Evolutionary conservation across 495 filamentous ascomycete genomes (phyloP).

Genomic region (Neurospora sublineolata): DNA sequence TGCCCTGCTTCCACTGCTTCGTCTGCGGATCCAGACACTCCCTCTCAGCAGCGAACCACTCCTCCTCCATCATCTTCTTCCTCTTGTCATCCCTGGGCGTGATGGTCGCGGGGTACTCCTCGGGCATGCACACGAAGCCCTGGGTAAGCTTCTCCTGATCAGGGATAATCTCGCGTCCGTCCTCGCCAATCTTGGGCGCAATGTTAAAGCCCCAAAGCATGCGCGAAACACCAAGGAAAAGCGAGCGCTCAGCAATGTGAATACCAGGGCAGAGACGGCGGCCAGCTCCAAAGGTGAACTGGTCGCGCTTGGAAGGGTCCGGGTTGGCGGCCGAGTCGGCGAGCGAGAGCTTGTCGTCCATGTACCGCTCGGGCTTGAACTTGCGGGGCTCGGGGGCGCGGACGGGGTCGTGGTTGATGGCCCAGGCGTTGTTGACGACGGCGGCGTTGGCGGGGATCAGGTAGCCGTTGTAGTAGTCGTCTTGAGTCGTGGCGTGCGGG

Average conservation of each 20-base stretch:
- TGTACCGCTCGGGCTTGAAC: conserved; percentile 26
- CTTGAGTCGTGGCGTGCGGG: conserved; percentile 40
- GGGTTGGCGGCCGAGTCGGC: conserved; percentile 23
- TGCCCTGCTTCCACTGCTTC: conserved; percentile 17
- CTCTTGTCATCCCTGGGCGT: conserved; percentile 20
- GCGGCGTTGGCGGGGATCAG: conserved; percentile 39
- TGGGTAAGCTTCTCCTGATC: conserved; percentile 31
- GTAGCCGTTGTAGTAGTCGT: conserved; percentile 41
- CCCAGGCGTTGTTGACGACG: conserved; percentile 38
- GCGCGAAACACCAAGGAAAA: conserved; percentile 40
- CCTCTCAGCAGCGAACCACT: conserved; percentile 26
- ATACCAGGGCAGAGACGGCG: conserved; percentile 49
- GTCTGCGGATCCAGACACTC: conserved; percentile 21
- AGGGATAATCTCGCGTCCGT: conserved; percentile 25
- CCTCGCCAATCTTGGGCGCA: conserved; percentile 16
- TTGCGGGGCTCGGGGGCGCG: conserved; percentile 25
- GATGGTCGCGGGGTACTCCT: conserved; percentile 25
- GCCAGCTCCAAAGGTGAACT: conserved; percentile 46
- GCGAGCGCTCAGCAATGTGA: conserved; percentile 43
- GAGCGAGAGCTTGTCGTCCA: conserved; percentile 16
- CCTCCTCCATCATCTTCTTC: conserved; percentile 17
- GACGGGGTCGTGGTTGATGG: conserved; percentile 28
- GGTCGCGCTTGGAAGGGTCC: conserved; percentile 28
- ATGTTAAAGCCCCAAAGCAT: conserved; percentile 46
- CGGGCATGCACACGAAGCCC: conserved; percentile 34